Percentiles rank a stretch among this genome's conserved stretches.
Conservation (phyloP, 75 land plant genomes). For the Cryptomeria japonica region DNA sequence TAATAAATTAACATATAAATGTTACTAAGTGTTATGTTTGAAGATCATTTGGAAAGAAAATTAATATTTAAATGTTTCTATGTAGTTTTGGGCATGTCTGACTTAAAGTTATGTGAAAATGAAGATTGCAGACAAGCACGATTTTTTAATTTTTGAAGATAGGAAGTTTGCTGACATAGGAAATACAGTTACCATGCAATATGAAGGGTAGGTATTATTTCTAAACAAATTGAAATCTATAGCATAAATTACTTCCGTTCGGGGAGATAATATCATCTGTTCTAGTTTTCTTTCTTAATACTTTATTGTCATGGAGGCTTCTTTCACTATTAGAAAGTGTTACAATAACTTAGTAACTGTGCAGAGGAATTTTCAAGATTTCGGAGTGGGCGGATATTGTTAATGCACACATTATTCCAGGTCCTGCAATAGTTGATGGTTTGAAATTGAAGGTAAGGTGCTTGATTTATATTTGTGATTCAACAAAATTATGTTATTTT, state of each 20-base stretch:
- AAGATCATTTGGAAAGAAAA: not conserved
- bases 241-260: not conserved
- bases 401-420: conserved; percentile 93
- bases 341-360: conserved; percentile 6
- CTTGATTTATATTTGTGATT: not conserved
- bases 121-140: conserved; percentile 94
- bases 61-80: not conserved
- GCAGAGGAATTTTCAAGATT: conserved; percentile 84
- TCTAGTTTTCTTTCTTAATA: conserved; percentile 5
- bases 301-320: not conserved
- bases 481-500: not conserved
- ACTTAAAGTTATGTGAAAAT: conserved; percentile 4
- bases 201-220: conserved; percentile 68
- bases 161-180: conserved; percentile 99
- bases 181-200: conserved; percentile 97
- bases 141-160: conserved; percentile 95
- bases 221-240: not conserved
- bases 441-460: conserved; percentile 73
- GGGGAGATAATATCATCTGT: not conserved
- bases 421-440: conserved; percentile 96
- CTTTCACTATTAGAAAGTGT: not conserved
- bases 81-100: not conserved
- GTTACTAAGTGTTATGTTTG: not conserved
- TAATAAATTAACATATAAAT: too few species aligned
- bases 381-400: conserved; percentile 95